These are phyloP conservation scores for Xenoacremonium recifei DNA, from an alignment of 2,329 filamentous ascomycete species.

Conservation along the genomic window DNA sequence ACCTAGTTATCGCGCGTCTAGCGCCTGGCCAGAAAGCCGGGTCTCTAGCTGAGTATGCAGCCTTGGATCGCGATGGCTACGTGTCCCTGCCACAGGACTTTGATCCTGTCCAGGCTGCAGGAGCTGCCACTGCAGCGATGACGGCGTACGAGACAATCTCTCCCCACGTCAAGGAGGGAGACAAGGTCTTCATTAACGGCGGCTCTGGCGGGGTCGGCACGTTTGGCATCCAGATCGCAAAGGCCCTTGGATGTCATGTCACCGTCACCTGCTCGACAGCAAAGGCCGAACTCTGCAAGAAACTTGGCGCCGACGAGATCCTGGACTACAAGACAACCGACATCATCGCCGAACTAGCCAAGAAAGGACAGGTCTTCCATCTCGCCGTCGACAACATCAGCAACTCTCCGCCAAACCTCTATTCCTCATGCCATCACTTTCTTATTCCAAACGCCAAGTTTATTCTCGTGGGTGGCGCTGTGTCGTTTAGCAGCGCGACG, in stretches of 20 bases:
- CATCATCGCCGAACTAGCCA: constrained; percentile 45
- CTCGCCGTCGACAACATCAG: constrained; percentile 61
- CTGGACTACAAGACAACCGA: constrained; percentile 58
- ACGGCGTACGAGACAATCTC: constrained; percentile 50
- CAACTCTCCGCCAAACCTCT: constrained; percentile 47
- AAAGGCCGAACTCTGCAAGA: constrained; percentile 57
- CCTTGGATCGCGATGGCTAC: constrained; percentile 31
- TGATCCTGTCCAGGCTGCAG: constrained; percentile 40
- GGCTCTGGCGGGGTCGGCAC: constrained; percentile 63
- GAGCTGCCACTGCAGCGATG: constrained; percentile 42
- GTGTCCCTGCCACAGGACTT: constrained; percentile 39
- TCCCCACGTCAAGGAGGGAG: constrained; percentile 47
- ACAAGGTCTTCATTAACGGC: constrained; percentile 64
- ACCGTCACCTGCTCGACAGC: constrained; percentile 58
- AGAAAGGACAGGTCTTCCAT: constrained; percentile 46
- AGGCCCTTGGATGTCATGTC: constrained; percentile 59
- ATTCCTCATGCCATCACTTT: constrained; percentile 50
- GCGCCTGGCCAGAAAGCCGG: constrained; percentile 33
- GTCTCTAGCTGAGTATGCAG: constrained; percentile 41
- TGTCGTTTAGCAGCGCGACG: constrained; percentile 23
- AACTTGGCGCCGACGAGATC: constrained; percentile 63
- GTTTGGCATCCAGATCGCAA: constrained; percentile 64
- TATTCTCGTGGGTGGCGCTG: constrained; percentile 47
- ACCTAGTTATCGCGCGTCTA: constrained; percentile 42
- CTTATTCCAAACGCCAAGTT: constrained; percentile 47